These are phyloP conservation scores for Kwoniella botswanensis DNA, from an alignment of 768 basidiomycete genomes.

Conservation along the genomic window DNA sequence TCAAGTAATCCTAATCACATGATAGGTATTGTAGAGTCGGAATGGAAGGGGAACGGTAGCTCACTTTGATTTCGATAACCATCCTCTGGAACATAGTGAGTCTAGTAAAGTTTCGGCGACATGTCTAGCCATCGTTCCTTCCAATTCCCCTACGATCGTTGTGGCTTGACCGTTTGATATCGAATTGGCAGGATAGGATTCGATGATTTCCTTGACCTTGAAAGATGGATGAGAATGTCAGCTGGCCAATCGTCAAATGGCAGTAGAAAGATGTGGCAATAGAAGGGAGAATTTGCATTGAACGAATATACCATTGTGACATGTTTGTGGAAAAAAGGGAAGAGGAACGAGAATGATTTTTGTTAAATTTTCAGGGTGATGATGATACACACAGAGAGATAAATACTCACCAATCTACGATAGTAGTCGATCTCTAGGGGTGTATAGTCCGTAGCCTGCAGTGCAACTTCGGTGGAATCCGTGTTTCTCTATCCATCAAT, in stretches of 20 bases:
- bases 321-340: no score
- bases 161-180: slow-evolving; percentile 45
- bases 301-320: no score
- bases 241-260: no score
- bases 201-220: slow-evolving; percentile 47
- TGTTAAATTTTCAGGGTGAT: no score
- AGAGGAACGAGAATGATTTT: no score
- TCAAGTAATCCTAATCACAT: no score
- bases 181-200: slow-evolving; percentile 55
- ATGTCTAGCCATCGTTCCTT: slow-evolving; percentile 38
- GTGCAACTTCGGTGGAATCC: slow-evolving; percentile 36
- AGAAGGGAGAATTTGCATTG: no score
- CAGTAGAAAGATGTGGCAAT: no score
- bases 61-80: slow-evolving; percentile 52
- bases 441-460: slow-evolving; percentile 42
- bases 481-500: slow-evolving; percentile 43
- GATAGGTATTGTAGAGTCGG: no score
- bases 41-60: slow-evolving; percentile 9
- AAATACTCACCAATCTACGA: slow-evolving; percentile 43
- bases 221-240: no score
- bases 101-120: slow-evolving; percentile 39
- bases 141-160: slow-evolving; percentile 19
- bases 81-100: slow-evolving; percentile 51
- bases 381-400: background rate
- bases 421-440: slow-evolving; percentile 50